Base-by-base conservation (phyloP, 305 asterid genomes). In the Fraxinus greggii region DNA sequence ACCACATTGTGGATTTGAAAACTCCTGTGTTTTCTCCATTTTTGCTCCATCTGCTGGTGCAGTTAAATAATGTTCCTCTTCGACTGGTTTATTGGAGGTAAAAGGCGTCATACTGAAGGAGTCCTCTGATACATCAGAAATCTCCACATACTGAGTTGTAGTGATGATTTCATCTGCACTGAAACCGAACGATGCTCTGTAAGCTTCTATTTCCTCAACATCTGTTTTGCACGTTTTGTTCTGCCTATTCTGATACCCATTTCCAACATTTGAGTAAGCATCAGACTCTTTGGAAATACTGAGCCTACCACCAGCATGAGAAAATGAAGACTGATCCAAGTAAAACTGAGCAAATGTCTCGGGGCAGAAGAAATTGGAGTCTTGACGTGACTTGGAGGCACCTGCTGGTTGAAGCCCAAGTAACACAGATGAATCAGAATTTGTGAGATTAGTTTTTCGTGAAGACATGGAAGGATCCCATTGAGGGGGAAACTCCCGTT, bases 141-240 rank as follows among this genome's bases (percentile, higher is more conserved):
- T 95, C 90, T 95, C 98, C 51, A 97, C 98, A 86, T 97, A 97
- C 79, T 92, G 92, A 48, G 94, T 65, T 38, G 98, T 95, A 3
- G 92, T 95, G 78, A 95, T 91, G 78, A 97, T 90, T 78, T 97
- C 99, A 89, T 97, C 99, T 15, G 99, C 99, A 84, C 99, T 97
- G 89, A 97, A 97, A 84, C 98, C 99, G 48, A 97, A 97, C 13
- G 99, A 97, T 7, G 99, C 98, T 87, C 99, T 87, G 84, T 97
- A 97, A 76, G 99, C 99, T 88, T 97, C 99, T n/a, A 94, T 82
- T 83, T 97, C 99, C 87, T 97, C 98, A 17, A 85, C 92, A 81
- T 97, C 99, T 13, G 90, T 92, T 81, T 92, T 97, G 77, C 84
- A 84, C 79, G 88, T 83, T 83, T 90, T 97, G 74, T 75, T 87